phyloP scores from a whole-genome alignment of 352 stramenopile species.

The Phytophthora rubi region DNA sequence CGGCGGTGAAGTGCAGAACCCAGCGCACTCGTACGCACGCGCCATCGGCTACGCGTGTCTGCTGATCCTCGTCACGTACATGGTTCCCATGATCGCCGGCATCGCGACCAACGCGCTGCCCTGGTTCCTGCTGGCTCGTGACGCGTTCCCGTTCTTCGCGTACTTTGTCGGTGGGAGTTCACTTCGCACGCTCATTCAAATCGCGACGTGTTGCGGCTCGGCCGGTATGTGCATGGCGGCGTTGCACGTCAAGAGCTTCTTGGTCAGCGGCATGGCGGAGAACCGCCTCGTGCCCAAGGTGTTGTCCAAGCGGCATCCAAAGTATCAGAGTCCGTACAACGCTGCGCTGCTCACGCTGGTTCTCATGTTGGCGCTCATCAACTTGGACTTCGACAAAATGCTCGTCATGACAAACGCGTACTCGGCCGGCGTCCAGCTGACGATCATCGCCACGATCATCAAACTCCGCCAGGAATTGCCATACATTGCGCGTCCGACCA shows the following conservation, averaged over 20 bases:
- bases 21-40: conserved; percentile 78
- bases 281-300: conserved; percentile 80
- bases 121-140: conserved; percentile 81
- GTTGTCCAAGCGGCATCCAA: conserved; percentile 60
- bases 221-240: conserved; percentile 92
- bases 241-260: conserved; percentile 89
- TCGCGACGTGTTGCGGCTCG: conserved; percentile 73
- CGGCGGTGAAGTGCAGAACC: conserved; percentile 90
- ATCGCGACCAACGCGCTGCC: conserved; percentile 62
- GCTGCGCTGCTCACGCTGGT: conserved; percentile 45
- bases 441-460: conserved; percentile 92
- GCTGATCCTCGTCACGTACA: conserved; percentile 82
- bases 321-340: conserved; percentile 47
- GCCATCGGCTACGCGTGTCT: conserved; percentile 84
- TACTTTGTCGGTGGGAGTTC: conserved; percentile 80
- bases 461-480: conserved; percentile 79
- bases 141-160: conserved; percentile 87
- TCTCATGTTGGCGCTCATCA: conserved; percentile 50
- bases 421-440: conserved; percentile 80
- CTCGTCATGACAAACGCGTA: conserved; percentile 92
- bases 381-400: conserved; percentile 72
- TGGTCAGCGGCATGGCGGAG: conserved; percentile 83
- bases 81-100: conserved; percentile 89
- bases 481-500: conserved; percentile 73
- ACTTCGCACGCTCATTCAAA: conserved; percentile 86